These are phyloP conservation scores for Jaltomata sinuosa DNA, from an alignment of 257 asterid genomes.

Conservation along the genomic window DNA sequence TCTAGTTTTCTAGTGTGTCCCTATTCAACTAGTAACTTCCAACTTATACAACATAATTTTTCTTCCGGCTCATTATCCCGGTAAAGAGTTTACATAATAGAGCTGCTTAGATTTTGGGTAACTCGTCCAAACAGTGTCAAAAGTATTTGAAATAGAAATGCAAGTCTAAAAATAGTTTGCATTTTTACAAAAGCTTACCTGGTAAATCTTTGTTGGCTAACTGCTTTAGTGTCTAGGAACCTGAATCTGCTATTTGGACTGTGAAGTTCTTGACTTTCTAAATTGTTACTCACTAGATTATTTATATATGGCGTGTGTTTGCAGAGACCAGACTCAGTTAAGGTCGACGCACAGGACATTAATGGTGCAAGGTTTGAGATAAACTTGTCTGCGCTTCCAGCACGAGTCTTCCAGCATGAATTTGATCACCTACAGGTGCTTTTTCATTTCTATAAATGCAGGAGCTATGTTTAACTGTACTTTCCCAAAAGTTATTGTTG, in stretches of 20 bases:
- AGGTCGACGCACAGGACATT: constrained; percentile 74
- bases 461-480: not conserved
- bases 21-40: not conserved
- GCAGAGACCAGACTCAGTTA: constrained; percentile 87
- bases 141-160: not conserved
- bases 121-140: not conserved
- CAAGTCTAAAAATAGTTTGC: not conserved
- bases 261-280: not conserved
- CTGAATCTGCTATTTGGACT: not conserved
- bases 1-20: not conserved
- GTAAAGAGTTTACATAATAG: not conserved
- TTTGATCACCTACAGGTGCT: constrained; percentile 81
- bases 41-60: not conserved
- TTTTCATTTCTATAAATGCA: not conserved
- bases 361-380: constrained; percentile 57
- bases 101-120: not conserved
- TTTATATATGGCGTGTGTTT: not conserved
- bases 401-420: constrained; percentile 93
- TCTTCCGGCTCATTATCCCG: not conserved
- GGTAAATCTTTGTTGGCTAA: not conserved
- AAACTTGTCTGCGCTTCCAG: constrained; percentile 66
- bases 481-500: not conserved
- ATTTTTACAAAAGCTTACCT: not conserved
- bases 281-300: not conserved
- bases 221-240: not conserved